phyloP scores from a whole-genome alignment of 352 stramenopile species.

The Phytophthora vignae region DNA sequence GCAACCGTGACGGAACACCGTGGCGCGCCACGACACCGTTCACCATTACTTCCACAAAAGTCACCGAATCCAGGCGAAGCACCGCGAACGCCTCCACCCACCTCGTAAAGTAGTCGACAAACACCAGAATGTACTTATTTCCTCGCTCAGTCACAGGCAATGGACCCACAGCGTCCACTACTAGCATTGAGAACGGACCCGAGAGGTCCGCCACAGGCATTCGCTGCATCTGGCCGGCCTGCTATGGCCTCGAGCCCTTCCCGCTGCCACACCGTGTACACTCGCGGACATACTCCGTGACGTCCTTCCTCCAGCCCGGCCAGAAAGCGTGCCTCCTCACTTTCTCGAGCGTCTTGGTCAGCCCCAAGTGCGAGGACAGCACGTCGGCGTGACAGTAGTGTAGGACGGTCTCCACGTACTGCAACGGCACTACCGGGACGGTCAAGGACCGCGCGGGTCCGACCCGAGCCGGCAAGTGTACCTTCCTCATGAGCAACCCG shows the following conservation, averaged over 20 bases:
- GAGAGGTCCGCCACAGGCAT: constrained; percentile 13
- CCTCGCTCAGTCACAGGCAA: background rate
- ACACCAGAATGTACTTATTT: constrained; percentile 4
- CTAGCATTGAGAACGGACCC: background rate
- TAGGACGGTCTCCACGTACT: constrained; percentile 18
- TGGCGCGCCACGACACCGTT: background rate
- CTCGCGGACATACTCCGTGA: background rate
- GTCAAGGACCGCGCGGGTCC: constrained; percentile 4
- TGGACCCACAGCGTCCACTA: background rate
- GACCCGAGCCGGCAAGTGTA: constrained; percentile 1
- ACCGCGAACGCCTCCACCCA: constrained; percentile 1
- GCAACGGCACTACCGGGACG: constrained; percentile 3
- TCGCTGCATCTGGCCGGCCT: constrained; percentile 6
- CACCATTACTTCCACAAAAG: constrained; percentile 5
- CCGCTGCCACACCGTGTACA: background rate
- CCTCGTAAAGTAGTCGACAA: constrained; percentile 1
- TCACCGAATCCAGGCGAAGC: background rate
- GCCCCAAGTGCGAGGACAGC: constrained; percentile 6
- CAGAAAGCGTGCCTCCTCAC: constrained; percentile 6
- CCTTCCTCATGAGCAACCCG: constrained; percentile 6
- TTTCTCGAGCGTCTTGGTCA: constrained; percentile 11
- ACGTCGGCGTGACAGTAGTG: constrained; percentile 18
- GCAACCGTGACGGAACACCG: background rate
- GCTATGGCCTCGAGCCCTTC: constrained; percentile 5
- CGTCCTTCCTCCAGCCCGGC: background rate